Base-by-base conservation (phyloP, 257 asterid species). In the Solanum megistacrolobum region DNA sequence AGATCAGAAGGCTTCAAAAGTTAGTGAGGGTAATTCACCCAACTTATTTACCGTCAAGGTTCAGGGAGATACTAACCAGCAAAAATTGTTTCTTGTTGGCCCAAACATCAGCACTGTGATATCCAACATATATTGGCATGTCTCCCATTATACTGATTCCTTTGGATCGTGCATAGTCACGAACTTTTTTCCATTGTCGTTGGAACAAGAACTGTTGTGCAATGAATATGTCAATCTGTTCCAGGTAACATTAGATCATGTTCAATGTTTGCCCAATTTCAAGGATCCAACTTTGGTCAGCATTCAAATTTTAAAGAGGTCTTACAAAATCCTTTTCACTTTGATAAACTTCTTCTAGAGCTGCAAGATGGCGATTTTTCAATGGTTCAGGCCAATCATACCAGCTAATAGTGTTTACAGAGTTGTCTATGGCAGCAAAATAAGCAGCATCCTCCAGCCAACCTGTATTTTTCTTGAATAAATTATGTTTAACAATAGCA, bases 41-140 rank as follows among this genome's bases (percentile, higher is more conserved):
- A 82, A 82, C 69, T 48, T 48, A 48, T 5, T 18, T 29, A 82
- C 16, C 6, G 14, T 76, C 18, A 85, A 84, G 72, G 75, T 87
- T 46, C n/a, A 79, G 12, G 84, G 91, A 87, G 88, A 84, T 85
- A 86, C 97, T 92, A 84, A 95, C 99, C 94, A 97, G 94, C 88
- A 94, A 90, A 94, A 97, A 97, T 0, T 95, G 98, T 89, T 94
- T 96, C 95, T 90, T 96, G 90, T 96, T 93, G 88, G 99, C 99
- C 99, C 99, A 97, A 87, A 97, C 99, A 93, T 97, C 99, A 74
- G 99, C 98, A 91, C 99, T 96, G 87, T 97, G 98, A 93, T 97
- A 96, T 89, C 98, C 99, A 90, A 97, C 98, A 91, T 97, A 97
- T 62, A 97, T 97, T 36, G 99, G 99, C 99, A 97, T 97, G 92